These are phyloP conservation scores for Pseudoneurospora amorphoporcata DNA, from an alignment of 495 filamentous ascomycete species.

Conservation along the genomic window DNA sequence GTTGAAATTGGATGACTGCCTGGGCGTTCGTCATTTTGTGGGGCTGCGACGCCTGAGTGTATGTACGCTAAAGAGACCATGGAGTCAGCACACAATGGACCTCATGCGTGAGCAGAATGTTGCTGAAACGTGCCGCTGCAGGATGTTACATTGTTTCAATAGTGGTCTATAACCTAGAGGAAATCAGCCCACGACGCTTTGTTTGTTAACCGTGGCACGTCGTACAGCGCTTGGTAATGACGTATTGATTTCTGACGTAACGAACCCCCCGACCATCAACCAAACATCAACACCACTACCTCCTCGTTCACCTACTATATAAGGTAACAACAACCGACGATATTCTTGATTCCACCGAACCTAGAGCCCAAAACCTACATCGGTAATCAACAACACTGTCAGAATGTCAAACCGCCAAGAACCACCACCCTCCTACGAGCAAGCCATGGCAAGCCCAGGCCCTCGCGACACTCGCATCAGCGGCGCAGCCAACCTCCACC, in stretches of 20 bases:
- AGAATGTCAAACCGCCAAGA: slow-evolving; percentile 4
- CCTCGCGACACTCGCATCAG: neutral
- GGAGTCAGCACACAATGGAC: neutral
- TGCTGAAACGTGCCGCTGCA: too few relatives aligned
- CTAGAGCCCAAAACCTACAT: neutral
- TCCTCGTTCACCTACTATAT: neutral
- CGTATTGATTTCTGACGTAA: neutral
- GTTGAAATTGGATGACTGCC: neutral
- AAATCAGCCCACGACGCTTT: neutral
- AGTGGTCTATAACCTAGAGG: too few relatives aligned
- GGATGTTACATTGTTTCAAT: too few relatives aligned
- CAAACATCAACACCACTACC: neutral
- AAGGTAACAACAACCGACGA: neutral
- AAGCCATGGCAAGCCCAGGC: neutral
- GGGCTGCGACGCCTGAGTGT: neutral
- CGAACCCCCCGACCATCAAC: neutral
- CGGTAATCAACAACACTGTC: neutral
- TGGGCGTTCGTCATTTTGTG: neutral
- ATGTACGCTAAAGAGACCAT: neutral
- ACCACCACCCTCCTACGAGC: slow-evolving; percentile 12
- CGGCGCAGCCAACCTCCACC: neutral
- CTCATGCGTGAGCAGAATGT: neutral
- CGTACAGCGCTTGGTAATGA: neutral
- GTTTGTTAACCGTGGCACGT: neutral
- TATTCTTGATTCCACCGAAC: neutral